Evolutionary conservation across 805 yeast species (phyloP).

Genomic region (Nakazawaea pomicola): DNA sequence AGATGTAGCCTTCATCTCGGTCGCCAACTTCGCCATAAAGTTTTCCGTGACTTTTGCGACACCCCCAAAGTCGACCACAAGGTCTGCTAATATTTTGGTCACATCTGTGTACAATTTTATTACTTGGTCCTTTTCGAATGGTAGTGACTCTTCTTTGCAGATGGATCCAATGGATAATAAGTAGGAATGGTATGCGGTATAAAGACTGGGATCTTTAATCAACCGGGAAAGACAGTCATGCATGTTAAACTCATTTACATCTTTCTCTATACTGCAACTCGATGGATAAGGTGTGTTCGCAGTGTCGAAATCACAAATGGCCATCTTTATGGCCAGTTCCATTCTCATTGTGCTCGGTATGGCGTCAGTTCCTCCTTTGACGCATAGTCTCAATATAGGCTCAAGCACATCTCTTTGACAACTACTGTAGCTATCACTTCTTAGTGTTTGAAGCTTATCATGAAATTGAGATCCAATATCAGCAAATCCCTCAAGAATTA

Average conservation of each 20-base stretch:
- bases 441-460: background rate
- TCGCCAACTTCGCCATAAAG: no score
- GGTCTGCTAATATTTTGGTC: no score
- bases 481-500: background rate
- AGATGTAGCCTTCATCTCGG: no score
- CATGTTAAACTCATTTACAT: background rate
- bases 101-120: background rate
- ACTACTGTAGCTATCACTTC: background rate
- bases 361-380: background rate
- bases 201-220: constrained; percentile 4
- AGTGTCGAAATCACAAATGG: constrained; percentile 4
- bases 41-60: no score
- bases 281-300: constrained; percentile 1
- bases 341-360: background rate
- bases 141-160: constrained; percentile 3
- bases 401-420: constrained; percentile 2
- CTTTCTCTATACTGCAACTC: background rate
- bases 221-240: constrained; percentile 1
- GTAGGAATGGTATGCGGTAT: constrained; percentile 5
- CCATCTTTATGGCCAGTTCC: background rate
- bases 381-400: background rate
- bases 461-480: background rate
- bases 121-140: constrained; percentile 7
- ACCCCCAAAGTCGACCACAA: no score
- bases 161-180: background rate